Base-by-base conservation (phyloP, 2,329 filamentous ascomycete species). In the Anisogramma anomala region DNA sequence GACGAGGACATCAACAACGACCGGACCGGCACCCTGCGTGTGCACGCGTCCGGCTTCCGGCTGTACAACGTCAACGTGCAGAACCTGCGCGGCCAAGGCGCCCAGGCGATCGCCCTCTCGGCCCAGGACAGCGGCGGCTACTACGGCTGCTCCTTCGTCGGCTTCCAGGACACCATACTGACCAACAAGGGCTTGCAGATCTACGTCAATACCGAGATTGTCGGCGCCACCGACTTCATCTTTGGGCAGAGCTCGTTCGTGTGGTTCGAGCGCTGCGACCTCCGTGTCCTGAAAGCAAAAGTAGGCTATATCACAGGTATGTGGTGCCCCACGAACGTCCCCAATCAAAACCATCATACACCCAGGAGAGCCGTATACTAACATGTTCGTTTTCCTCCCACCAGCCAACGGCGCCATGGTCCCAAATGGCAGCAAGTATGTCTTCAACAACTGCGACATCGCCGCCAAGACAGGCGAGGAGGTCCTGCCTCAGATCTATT, bases 51-150 rank as follows among this genome's bases (percentile, higher is more conserved):
- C 6, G 66, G 72, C 49, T 66, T 79, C 44, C 71, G 69, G 49
- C 58, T 79, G n/a, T 82, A 81, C 61, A 81, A 80, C 48, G 63
- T 82, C 54, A 74, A 70, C 40, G 57, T 71, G 10, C 56, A 58
- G 10, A 71, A 71, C 48, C 59, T 58, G 0, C 65, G 63, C 40
- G 67, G 68, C 14, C 45, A 63, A 48, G 66, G 66, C 0, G 61
- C 56, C 40, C 67, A 69, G 48, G 67, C 67, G 28, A 58, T 70
- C 15, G 68, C 68, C 3, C 48, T 71, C 13, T 63, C 60, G n/a
- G 64, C 66, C 1, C 62, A 65, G 37, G 57, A 55, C 8, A 53
- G 63, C 43, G 60, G 62, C 42, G 68, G 65, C 4, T 70, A 64
- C 50, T 72, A 72, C 44, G 69, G 61, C 5, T 61, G 61, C 40